Evolutionary conservation across 495 filamentous ascomycete genomes (phyloP).

Genomic region (Penicillium diatomitis): DNA sequence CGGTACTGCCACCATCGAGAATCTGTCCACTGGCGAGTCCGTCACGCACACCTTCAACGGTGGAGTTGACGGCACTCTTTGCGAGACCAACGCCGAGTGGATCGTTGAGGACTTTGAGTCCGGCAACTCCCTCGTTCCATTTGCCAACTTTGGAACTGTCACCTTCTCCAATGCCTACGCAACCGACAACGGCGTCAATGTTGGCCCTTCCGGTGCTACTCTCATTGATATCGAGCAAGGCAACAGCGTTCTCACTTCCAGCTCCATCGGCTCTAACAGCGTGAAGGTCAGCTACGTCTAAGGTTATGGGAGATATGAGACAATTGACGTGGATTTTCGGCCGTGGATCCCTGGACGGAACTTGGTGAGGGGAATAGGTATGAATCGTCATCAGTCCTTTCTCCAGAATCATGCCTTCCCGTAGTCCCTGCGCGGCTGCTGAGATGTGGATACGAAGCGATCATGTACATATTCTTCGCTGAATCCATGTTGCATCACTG

Average conservation of each 20-base stretch:
- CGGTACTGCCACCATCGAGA: conserved; percentile 43
- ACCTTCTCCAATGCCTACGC: conserved; percentile 33
- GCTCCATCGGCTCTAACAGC: conserved; percentile 19
- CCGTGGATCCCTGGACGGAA: too few species aligned
- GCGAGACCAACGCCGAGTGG: conserved; percentile 47
- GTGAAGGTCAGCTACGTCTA: conserved; percentile 16
- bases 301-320: too few species aligned
- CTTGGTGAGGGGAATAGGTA: not conserved
- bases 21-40: conserved; percentile 39
- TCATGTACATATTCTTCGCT: not conserved
- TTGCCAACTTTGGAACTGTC: conserved; percentile 45
- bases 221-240: conserved; percentile 41
- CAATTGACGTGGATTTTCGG: too few species aligned
- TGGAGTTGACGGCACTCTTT: conserved; percentile 14
- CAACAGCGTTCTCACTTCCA: conserved; percentile 31
- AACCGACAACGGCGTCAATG: conserved; percentile 7
- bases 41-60: conserved; percentile 40
- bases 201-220: conserved; percentile 28
- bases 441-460: not conserved
- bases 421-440: not conserved
- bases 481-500: too few species aligned
- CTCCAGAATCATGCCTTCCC: not conserved
- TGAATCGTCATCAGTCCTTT: not conserved
- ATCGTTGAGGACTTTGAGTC: conserved; percentile 50
- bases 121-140: conserved; percentile 33